Evolutionary conservation across 768 basidiomycete species (phyloP), one percentile per base, ranked within the genome.

Genomic region (Gloeostereum incarnatum): DNA sequence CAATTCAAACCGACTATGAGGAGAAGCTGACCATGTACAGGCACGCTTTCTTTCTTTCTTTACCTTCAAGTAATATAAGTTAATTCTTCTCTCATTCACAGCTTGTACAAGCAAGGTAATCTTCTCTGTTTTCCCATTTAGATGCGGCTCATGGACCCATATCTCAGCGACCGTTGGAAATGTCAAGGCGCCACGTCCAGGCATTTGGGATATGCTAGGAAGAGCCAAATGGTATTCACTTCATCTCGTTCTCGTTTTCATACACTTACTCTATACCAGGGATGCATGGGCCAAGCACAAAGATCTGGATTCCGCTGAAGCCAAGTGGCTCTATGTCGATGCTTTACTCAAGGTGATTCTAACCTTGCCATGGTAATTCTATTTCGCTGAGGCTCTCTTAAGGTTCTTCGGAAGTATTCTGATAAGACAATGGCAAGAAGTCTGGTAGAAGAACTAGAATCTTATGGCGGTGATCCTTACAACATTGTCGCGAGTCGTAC

Each of bases 211-310:
- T 55, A 81, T 94, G 76, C 64, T 96, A 5, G 88, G 87, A 29
- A 69, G 91, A 47, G 91, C 92, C 16, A 97, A 97, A 65, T 96
- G 92, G 92, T 89, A 46, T 20, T 38, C 10, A 24, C 9, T 35
- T 44, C 25, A 19, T 18, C 33, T 19, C 38, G 11, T 25, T 24
- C 27, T 9, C 17, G 33, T 16, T 16, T 18, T 13, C 22, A 33
- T 22, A 23, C 17, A 40, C 35, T 36, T 19, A 19, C 24, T 39
- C 22, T 38, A 16, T 16, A 24, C 18, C 37, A 92, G 90, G 89
- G 91, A 93, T 63, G 87, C 87, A 31, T 97, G 93, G 93, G 81
- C 84, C 33, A 94, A 92, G 55, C 89, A 93, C 54, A 83, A 79
- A 47, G 89, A 91, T 45, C 54, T 92, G 27, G 76, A 81, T 45